Base-by-base conservation (phyloP, 2,329 filamentous ascomycete species). In the Botrytis sinoallii region DNA sequence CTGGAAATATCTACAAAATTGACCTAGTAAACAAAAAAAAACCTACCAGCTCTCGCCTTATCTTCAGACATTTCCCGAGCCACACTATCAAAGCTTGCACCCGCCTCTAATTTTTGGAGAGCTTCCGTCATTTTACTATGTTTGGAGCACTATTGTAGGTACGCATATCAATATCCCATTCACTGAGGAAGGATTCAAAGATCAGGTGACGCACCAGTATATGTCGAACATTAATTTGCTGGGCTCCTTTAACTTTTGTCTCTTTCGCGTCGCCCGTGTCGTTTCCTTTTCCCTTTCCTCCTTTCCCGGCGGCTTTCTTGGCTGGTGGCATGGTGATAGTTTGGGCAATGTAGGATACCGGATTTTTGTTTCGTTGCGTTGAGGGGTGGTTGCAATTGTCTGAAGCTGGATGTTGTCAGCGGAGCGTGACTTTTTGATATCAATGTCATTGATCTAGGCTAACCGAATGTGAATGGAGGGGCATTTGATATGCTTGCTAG, bases 111-210 rank as follows among this genome's bases (percentile, higher is more conserved):
- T 83, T 93, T 91, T 73, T 87, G 87, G 25, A 94, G 81, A 0
- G 92, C 92, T 80, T 93, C 90, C 80, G 94, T 92, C 80, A 93
- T 94, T 82, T 91, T 93, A n/a, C 85, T 83, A 80, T 93, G 90
- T 80, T 95, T 95, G 81, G 91, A 90, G 79, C 92, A 94, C 84
- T 90, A 63, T 70, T 48, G 66, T 32, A 29, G 9, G 32, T 52
- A 35, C 29, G n/a, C 40, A 57, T 16, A 32, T 72, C 48, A 66
- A 72, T 20, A 72, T 35, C 35, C 29, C 35, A 22, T 67, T n/a
- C 32, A 44, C 59, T 22, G 22, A 63, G 38, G 16, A 25, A 29
- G 18, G 22, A 69, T 32, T 20, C 2, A 69, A 69, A 44, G 14
- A 38, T 72, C 70, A 67, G 65, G 64, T 69, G 61, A 77, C 75